Evolutionary conservation across 257 asterid genomes (phyloP).

Genomic region (Craterostigma plantagineum): DNA sequence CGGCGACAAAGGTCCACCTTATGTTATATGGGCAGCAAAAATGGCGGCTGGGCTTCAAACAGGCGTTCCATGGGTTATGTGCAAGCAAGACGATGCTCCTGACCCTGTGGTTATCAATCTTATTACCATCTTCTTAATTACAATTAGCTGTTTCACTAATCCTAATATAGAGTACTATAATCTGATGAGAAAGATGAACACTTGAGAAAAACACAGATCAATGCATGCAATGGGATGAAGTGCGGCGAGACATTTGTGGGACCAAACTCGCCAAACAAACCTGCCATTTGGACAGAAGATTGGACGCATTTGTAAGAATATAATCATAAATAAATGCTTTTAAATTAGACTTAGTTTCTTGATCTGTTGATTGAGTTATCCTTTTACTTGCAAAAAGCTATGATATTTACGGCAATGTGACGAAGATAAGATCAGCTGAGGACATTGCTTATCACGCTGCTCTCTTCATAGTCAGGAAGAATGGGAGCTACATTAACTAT

Average conservation of each 20-base stretch:
- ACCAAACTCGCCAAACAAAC: slow-evolving; percentile 85
- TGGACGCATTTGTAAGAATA: slow-evolving; percentile 86
- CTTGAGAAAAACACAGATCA: slow-evolving; percentile 51
- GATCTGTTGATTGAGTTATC: background rate
- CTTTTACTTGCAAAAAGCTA: slow-evolving; percentile 23
- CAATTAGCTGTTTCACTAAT: background rate
- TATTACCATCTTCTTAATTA: background rate
- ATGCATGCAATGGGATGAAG: slow-evolving; percentile 64
- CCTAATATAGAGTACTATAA: background rate
- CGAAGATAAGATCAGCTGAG: slow-evolving; percentile 32
- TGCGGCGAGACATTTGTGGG: slow-evolving; percentile 82
- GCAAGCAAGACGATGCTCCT: slow-evolving; percentile 93
- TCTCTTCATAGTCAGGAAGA: slow-evolving; percentile 53
- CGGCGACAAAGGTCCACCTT: slow-evolving; percentile 35
- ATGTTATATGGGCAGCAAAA: slow-evolving; percentile 75
- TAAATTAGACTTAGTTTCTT: background rate
- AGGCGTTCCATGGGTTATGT: slow-evolving; percentile 91
- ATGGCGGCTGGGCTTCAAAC: slow-evolving; percentile 70
- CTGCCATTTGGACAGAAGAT: slow-evolving; percentile 89
- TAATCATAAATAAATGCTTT: background rate
- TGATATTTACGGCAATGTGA: slow-evolving; percentile 43
- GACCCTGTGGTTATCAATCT: slow-evolving; percentile 49
- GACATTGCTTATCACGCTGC: slow-evolving; percentile 64
- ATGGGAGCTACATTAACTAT: slow-evolving; percentile 78
- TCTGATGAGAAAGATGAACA: no score